phyloP scores from a whole-genome alignment of 352 stramenopile genomes.

The Thraustochytrium sp. region DNA sequence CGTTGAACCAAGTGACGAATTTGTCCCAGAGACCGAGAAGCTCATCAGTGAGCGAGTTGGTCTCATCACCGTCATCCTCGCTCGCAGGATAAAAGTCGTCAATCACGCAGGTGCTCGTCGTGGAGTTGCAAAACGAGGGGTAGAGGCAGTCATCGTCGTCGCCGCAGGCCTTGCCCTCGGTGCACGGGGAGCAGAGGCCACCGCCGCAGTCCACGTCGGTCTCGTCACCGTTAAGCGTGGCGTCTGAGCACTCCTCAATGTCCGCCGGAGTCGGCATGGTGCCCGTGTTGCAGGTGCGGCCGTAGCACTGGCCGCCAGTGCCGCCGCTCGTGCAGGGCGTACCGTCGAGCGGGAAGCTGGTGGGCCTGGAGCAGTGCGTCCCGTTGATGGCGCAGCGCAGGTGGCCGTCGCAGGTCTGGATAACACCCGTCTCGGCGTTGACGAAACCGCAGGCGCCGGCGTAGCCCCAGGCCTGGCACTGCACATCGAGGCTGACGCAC shows the following conservation, averaged over 20 bases:
- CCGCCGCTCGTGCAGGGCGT: not conserved
- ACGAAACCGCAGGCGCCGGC: not conserved
- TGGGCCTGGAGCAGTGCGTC: not conserved
- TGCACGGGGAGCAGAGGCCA: not conserved
- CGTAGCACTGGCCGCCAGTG: slow-evolving; percentile 5
- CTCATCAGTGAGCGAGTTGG: not conserved
- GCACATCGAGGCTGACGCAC: not conserved
- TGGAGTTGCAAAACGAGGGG: slow-evolving; percentile 1
- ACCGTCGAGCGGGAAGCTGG: not conserved
- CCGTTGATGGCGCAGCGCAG: not conserved
- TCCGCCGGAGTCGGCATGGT: not conserved
- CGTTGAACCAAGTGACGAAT: not conserved
- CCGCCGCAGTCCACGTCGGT: slow-evolving; percentile 26
- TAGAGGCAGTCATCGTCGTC: slow-evolving; percentile 10
- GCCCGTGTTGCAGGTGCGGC: not conserved
- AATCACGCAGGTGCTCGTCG: not conserved
- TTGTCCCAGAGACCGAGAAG: not conserved
- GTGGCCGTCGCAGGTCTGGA: not conserved
- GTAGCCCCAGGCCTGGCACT: not conserved
- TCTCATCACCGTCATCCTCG: not conserved
- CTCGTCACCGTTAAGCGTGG: not conserved
- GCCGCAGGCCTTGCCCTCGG: not conserved
- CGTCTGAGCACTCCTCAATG: not conserved
- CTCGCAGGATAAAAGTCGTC: not conserved
- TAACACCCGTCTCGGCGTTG: not conserved